Conservation (phyloP, 371 early-diverging fungal species). For the Mortierella sp. region DNA sequence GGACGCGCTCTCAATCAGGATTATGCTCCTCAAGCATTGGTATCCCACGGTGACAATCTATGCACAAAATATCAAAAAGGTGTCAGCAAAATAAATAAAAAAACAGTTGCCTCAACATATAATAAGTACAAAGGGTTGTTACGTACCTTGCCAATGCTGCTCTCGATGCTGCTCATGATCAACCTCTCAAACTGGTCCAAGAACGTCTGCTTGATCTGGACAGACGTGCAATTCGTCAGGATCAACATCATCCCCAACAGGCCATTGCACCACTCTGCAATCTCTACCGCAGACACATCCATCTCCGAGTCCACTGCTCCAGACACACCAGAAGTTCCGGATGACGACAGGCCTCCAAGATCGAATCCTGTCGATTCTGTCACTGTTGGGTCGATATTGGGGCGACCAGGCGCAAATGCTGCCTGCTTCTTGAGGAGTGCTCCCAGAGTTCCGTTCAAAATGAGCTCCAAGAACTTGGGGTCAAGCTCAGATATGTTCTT, state of each 20-base stretch:
- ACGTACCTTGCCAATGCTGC: slow-evolving; percentile 41
- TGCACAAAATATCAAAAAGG: too few relatives aligned
- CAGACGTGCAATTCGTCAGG: slow-evolving; percentile 37
- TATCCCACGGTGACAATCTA: slow-evolving; percentile 54
- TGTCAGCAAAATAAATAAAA: too few relatives aligned
- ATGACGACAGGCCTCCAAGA: background rate
- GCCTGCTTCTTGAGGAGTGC: slow-evolving; percentile 43
- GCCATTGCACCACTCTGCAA: slow-evolving; percentile 54
- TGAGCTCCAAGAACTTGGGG: slow-evolving; percentile 34
- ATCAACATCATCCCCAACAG: slow-evolving; percentile 52
- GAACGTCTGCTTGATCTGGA: slow-evolving; percentile 25
- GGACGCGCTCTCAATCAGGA: slow-evolving; percentile 27
- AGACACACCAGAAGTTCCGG: background rate
- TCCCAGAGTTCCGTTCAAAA: slow-evolving; percentile 44
- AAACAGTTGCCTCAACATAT: too few relatives aligned
- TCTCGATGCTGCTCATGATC: slow-evolving; percentile 51
- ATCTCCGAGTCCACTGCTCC: slow-evolving; percentile 33
- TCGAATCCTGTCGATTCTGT: slow-evolving; percentile 26
- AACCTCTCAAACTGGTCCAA: slow-evolving; percentile 48
- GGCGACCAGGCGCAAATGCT: slow-evolving; percentile 40
- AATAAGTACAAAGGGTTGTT: background rate
- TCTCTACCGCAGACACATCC: slow-evolving; percentile 48
- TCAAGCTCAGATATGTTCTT: slow-evolving; percentile 28
- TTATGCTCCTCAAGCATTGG: slow-evolving; percentile 44
- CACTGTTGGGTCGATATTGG: background rate